These are phyloP conservation scores for Arabidopsis suecica DNA, from an alignment of 345 rosid genomes.

Conservation along the genomic window DNA sequence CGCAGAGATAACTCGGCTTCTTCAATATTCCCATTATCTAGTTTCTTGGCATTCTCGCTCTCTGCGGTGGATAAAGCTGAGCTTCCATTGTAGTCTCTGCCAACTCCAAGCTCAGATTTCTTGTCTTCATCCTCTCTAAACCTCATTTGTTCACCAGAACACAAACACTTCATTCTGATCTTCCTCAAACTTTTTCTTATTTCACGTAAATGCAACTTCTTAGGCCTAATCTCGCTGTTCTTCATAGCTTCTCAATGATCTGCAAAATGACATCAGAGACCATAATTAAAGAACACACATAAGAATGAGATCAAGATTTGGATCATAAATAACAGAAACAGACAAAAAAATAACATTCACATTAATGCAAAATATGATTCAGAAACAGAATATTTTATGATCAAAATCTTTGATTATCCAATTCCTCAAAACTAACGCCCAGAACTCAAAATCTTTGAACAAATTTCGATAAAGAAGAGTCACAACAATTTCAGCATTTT, in stretches of 20 bases:
- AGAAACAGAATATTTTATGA: constrained; percentile 35
- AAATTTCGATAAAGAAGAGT: background rate
- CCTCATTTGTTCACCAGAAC: constrained; percentile 59
- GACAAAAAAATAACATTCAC: background rate
- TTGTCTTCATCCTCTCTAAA: constrained; percentile 51
- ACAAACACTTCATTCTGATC: constrained; percentile 61
- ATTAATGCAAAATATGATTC: constrained; percentile 19
- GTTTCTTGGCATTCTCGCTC: constrained; percentile 52
- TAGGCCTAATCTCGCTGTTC: constrained; percentile 47
- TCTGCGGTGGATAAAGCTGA: constrained; percentile 51
- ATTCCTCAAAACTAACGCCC: constrained; percentile 18
- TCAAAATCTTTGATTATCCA: constrained; percentile 7
- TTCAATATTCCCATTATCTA: constrained; percentile 67
- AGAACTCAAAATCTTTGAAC: constrained; percentile 6
- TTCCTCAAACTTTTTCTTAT: constrained; percentile 48
- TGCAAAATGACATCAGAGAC: constrained; percentile 37
- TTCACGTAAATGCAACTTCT: constrained; percentile 43
- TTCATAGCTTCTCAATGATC: constrained; percentile 58
- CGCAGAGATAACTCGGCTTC: constrained; percentile 86
- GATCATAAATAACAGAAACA: constrained; percentile 5
- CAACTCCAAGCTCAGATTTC: constrained; percentile 51
- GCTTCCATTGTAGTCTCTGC: constrained; percentile 46
- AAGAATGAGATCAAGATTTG: background rate
- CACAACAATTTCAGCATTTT: constrained; percentile 15
- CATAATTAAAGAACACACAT: constrained; percentile 16